Evolutionary conservation across 345 rosid genomes (phyloP).

Genomic region (Crucihimalaya himalaica): DNA sequence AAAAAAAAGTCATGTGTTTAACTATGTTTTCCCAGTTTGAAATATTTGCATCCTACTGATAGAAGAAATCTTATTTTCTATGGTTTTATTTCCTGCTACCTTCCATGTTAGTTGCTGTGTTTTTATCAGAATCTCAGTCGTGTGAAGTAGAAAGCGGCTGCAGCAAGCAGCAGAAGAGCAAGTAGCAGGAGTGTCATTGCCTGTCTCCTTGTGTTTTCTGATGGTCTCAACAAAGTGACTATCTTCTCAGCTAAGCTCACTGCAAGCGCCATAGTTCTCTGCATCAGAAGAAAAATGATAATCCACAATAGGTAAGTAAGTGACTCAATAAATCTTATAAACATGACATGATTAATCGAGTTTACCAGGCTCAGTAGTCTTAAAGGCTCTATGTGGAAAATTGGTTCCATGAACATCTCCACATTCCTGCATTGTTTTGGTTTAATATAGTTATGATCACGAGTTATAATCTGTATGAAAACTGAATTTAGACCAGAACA

Average conservation of each 20-base stretch:
- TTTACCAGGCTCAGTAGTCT: conserved; percentile 52
- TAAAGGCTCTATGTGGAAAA: conserved; percentile 57
- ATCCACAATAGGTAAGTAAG: neutral
- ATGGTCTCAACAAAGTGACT: conserved; percentile 21
- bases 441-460: conserved; percentile 9
- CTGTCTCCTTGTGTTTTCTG: conserved; percentile 30
- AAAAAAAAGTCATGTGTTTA: conserved; percentile 13
- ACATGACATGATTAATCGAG: neutral
- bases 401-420: conserved; percentile 82
- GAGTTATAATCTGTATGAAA: neutral
- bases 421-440: conserved; percentile 55
- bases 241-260: conserved; percentile 42
- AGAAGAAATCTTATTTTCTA: neutral
- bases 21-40: conserved; percentile 11
- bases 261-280: conserved; percentile 48
- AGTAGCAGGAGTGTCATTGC: conserved; percentile 17
- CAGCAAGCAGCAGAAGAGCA: conserved; percentile 33
- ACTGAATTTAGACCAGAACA: neutral
- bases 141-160: conserved; percentile 38
- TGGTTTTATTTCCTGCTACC: neutral
- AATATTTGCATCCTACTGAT: conserved; percentile 19
- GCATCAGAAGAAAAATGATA: neutral
- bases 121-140: conserved; percentile 9
- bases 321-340: conserved; percentile 3
- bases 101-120: conserved; percentile 5